phyloP scores from a whole-genome alignment of 164 flowering plant genomes.

The Kingdonia uniflora region DNA sequence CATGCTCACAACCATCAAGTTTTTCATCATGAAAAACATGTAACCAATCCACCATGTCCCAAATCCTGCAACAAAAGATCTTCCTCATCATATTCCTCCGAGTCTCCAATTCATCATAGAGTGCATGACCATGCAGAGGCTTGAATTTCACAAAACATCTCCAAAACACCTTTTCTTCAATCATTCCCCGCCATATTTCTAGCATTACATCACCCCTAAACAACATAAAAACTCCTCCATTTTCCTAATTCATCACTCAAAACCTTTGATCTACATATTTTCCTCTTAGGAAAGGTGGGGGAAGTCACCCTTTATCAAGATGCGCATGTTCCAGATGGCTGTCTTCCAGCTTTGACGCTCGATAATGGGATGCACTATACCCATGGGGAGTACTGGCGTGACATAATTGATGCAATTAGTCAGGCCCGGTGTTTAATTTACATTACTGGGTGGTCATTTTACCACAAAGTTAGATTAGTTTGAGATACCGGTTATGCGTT shows the following conservation, averaged over 20 bases:
- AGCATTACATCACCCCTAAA: too few species aligned
- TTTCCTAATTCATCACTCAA: too few species aligned
- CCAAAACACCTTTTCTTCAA: too few species aligned
- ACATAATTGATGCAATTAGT: constrained; percentile 71
- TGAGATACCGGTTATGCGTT: constrained; percentile 38
- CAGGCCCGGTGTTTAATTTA: constrained; percentile 68
- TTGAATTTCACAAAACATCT: constrained; percentile 64
- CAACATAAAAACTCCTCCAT: too few species aligned
- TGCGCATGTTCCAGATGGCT: constrained; percentile 92
- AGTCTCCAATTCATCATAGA: too few species aligned
- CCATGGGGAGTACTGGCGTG: constrained; percentile 92
- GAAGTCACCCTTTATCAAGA: constrained; percentile 85
- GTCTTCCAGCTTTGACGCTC: constrained; percentile 55
- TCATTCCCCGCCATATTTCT: too few species aligned
- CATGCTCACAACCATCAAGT: too few species aligned
- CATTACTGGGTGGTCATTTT: constrained; percentile 95
- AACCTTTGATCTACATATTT: constrained; percentile 81
- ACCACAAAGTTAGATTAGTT: constrained; percentile 70
- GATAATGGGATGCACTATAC: constrained; percentile 51
- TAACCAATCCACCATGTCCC: too few species aligned
- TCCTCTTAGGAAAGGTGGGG: constrained; percentile 86
- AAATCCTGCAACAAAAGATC: too few species aligned
- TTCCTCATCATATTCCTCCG: too few species aligned
- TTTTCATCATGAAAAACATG: too few species aligned
- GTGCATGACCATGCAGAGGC: too few species aligned